Evolutionary conservation across 768 basidiomycete species (phyloP).

Genomic region (Suillus subalutaceus): DNA sequence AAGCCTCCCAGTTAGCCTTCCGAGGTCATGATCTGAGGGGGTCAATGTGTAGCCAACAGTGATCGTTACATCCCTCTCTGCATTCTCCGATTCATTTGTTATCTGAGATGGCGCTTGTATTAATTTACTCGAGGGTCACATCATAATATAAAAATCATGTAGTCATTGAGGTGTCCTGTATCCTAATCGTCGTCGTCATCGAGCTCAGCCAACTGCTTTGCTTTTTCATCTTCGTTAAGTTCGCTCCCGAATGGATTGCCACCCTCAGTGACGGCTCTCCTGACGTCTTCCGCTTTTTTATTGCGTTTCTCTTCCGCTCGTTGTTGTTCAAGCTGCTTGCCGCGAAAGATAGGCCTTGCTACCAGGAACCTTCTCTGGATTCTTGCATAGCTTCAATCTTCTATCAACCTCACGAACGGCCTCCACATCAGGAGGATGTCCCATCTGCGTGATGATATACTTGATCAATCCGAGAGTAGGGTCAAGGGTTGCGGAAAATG

Average conservation of each 20-base stretch:
- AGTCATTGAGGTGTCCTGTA: neutral
- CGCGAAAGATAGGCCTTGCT: conserved; percentile 78
- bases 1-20: conserved; percentile 50
- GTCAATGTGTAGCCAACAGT: conserved; percentile 69
- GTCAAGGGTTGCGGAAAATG: conserved; percentile 27
- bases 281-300: conserved; percentile 56
- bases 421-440: conserved; percentile 75
- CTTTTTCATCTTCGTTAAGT: conserved; percentile 39
- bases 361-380: conserved; percentile 95
- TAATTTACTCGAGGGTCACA: conserved; percentile 24
- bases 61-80: conserved; percentile 23
- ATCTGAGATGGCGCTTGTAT: conserved; percentile 22
- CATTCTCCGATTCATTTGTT: conserved; percentile 25
- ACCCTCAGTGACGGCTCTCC: conserved; percentile 44
- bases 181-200: conserved; percentile 57
- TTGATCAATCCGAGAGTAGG: conserved; percentile 50
- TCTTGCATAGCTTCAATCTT: conserved; percentile 85
- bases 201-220: conserved; percentile 38
- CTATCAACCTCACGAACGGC: conserved; percentile 88
- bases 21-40: conserved; percentile 47
- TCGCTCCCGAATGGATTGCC: conserved; percentile 75
- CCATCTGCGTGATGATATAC: conserved; percentile 52
- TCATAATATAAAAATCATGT: conserved; percentile 12
- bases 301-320: conserved; percentile 70
- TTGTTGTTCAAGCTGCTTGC: conserved; percentile 70